Evolutionary conservation across 1,284 basidiomycete species (phyloP), one percentile per base, ranked within the genome.

Genomic region (Ceratobasidium sp.): DNA sequence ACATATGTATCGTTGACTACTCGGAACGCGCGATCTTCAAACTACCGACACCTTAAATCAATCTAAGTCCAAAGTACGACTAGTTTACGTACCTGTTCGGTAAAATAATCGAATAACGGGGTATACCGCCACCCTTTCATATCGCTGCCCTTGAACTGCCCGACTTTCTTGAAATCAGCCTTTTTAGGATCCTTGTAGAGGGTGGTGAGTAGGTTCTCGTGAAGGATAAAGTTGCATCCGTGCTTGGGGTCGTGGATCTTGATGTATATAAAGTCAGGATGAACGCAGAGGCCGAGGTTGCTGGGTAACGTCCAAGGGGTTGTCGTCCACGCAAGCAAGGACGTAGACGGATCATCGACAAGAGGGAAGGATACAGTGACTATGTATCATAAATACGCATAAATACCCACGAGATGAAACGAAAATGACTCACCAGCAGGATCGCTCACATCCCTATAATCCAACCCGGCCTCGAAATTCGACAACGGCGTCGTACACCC

Each of bases 261-360:
- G 90, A 99, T 89, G 85, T 99, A 99, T 44, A 92, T 97, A 83
- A 94, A 96, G 80, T 97, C 94, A 44, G 98, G 97, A 85, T 99
- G 95, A 10, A 99, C 98, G 83, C 97, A 99, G 75, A 99, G 90
- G 0, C 91, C 96, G 62, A 99, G 88, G 86, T 99, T 99, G 75
- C 96, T 97, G 1, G 98, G 97, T 6, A 99, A 88, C 0, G 98
- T 99, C 96, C 97, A 99, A 0, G 98, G 98, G 0, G 98, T 99
- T 26, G 97, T 99, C 28, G 97, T 99, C 97, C 97, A 99, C 9
- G 98, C 98, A 57, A 99, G 88, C 50, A 99, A 87, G 6, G 95
- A 93, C 28, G 97, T 98, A 78, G 88, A 90, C 7, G 95, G 95
- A 84, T 99, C 98, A 81, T 98, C 95, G 40, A 96, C 92, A 44